A percentile compares a stretch with the other conserved stretches of the same genome.
Conservation (phyloP, 495 filamentous ascomycete genomes). For the Cairneyella variabilis region DNA sequence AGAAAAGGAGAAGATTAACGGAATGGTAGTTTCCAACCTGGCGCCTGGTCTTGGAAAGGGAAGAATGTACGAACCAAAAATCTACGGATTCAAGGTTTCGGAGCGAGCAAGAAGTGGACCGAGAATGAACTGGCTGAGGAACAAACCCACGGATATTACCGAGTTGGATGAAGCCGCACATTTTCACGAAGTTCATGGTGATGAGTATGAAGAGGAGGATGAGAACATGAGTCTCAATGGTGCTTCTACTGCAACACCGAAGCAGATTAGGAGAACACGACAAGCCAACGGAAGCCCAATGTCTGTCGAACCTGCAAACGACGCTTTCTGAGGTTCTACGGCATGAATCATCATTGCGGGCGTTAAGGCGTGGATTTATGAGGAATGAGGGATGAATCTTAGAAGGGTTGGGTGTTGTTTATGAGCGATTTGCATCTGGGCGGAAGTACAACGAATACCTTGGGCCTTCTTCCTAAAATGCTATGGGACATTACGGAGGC, state of each 20-base stretch:
- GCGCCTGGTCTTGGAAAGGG: constrained; percentile 79
- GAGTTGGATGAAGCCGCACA: constrained; percentile 76
- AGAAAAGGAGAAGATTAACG: constrained; percentile 64
- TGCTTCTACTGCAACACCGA: constrained; percentile 32
- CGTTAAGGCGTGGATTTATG: constrained; percentile 1
- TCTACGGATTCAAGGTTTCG: constrained; percentile 93
- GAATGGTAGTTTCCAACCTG: constrained; percentile 75
- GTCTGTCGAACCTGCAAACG: constrained; percentile 44
- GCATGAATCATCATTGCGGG: constrained; percentile 12
- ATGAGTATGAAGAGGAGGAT: constrained; percentile 51
- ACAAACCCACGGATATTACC: constrained; percentile 71
- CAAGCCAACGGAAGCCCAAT: constrained; percentile 48
- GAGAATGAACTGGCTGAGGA: constrained; percentile 93
- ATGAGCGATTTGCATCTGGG: constrained; percentile 5
- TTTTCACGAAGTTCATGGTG: constrained; percentile 44
- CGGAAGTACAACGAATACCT: no score
- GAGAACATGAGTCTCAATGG: constrained; percentile 29
- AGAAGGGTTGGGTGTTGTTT: background rate
- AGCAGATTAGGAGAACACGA: constrained; percentile 26
- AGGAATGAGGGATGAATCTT: constrained; percentile 5
- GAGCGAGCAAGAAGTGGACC: constrained; percentile 84
- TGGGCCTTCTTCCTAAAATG: no score
- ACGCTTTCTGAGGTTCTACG: constrained; percentile 3
- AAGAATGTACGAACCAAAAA: constrained; percentile 88
- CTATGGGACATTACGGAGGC: no score